Evolutionary conservation across 352 stramenopile genomes (phyloP).

Genomic region (Phytophthora sojae): DNA sequence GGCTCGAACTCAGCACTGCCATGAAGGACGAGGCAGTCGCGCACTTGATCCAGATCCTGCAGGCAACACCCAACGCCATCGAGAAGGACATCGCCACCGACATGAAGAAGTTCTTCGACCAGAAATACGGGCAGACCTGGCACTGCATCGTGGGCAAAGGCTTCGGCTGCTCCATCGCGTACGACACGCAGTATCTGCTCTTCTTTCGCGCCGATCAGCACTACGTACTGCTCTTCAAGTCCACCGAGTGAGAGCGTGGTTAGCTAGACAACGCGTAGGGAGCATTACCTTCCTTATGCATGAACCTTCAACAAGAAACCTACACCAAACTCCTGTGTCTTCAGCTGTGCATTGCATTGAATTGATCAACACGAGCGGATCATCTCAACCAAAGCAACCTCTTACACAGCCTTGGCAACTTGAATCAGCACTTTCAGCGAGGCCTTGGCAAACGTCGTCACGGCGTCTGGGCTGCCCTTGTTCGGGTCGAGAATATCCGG

Average conservation of each 20-base stretch:
- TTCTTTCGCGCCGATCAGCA: constrained; percentile 89
- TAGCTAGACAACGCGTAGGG: constrained; percentile 7
- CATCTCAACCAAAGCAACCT: constrained; percentile 36
- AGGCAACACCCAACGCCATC: constrained; percentile 55
- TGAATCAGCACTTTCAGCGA: constrained; percentile 71
- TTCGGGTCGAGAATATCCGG: constrained; percentile 53
- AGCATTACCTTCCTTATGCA: constrained; percentile 12
- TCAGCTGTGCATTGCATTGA: constrained; percentile 31
- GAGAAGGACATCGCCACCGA: constrained; percentile 97
- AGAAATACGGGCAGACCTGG: constrained; percentile 95
- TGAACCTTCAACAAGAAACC: constrained; percentile 15
- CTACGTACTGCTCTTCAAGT: constrained; percentile 88
- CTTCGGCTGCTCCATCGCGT: constrained; percentile 92
- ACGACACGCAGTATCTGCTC: constrained; percentile 91
- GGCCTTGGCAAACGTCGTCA: constrained; percentile 61
- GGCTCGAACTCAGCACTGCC: constrained; percentile 67
- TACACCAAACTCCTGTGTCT: not conserved
- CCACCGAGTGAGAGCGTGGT: constrained; percentile 56
- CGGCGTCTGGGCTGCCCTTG: constrained; percentile 43
- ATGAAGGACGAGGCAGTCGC: constrained; percentile 80
- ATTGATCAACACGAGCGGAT: constrained; percentile 4
- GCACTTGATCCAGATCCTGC: constrained; percentile 52
- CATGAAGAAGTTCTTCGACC: constrained; percentile 99
- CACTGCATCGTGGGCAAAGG: constrained; percentile 94
- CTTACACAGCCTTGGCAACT: constrained; percentile 53